Conservation (phyloP, 164 flowering plant species). For the Stephania cephalantha region DNA sequence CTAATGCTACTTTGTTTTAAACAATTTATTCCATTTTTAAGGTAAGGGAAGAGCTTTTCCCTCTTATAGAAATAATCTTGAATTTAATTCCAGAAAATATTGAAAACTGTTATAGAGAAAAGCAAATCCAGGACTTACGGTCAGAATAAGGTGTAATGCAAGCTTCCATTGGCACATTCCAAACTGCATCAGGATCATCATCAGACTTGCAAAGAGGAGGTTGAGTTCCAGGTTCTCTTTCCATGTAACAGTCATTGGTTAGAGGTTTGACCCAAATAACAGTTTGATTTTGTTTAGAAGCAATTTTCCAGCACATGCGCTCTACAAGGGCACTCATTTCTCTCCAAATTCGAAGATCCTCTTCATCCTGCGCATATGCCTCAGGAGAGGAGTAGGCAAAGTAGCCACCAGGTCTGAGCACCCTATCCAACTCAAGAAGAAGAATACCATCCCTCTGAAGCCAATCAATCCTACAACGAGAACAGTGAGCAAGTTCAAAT, state of each 20-base stretch:
- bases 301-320: conserved; percentile 92
- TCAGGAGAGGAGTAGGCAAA: conserved; percentile 96
- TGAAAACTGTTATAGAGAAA: not conserved
- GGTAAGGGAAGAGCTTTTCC: too few relatives aligned
- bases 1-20: too few relatives aligned
- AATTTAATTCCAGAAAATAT: not conserved
- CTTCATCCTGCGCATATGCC: conserved; percentile 94
- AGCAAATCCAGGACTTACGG: conserved; percentile 42
- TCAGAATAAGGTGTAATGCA: conserved; percentile 84
- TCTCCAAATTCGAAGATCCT: conserved; percentile 76
- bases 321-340: conserved; percentile 87
- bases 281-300: conserved; percentile 69
- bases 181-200: conserved; percentile 83
- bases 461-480: conserved; percentile 96
- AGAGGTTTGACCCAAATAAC: conserved; percentile 88
- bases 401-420: conserved; percentile 91
- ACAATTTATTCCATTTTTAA: too few relatives aligned
- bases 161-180: conserved; percentile 69
- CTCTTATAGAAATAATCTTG: too few relatives aligned
- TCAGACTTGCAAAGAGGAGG: conserved; percentile 80
- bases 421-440: conserved; percentile 84
- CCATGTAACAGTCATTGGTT: conserved; percentile 74
- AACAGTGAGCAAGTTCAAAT: conserved; percentile 91
- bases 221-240: conserved; percentile 64
- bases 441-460: conserved; percentile 88